Conservation (phyloP, 169 alveolate genomes). For the Plasmodium knowlesi region DNA sequence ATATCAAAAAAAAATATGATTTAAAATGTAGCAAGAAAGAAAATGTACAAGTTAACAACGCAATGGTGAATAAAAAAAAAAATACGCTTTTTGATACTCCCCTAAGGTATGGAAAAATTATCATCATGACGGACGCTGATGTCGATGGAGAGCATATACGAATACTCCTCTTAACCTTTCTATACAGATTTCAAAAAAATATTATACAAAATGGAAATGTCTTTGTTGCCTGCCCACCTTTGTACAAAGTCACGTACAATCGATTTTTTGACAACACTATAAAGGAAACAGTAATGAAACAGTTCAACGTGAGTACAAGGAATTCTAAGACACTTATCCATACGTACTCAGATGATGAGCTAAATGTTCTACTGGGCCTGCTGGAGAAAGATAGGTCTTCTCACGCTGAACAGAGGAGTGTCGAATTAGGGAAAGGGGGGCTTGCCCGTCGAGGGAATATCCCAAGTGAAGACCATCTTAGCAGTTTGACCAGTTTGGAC, state of each 20-base stretch:
- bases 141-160: slow-evolving; percentile 89
- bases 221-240: slow-evolving; percentile 88
- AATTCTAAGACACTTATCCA: slow-evolving; percentile 75
- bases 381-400: slow-evolving; percentile 50
- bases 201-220: slow-evolving; percentile 82
- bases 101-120: slow-evolving; percentile 84
- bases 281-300: slow-evolving; percentile 47
- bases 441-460: neutral
- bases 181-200: slow-evolving; percentile 82
- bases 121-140: slow-evolving; percentile 89
- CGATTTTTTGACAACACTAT: slow-evolving; percentile 37
- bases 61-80: slow-evolving; percentile 35
- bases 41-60: neutral
- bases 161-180: slow-evolving; percentile 81
- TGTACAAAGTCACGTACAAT: slow-evolving; percentile 81
- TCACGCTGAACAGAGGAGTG: neutral
- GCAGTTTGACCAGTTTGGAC: neutral
- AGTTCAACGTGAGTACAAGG: slow-evolving; percentile 77
- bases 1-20: slow-evolving; percentile 38
- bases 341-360: slow-evolving; percentile 58
- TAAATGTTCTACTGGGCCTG: slow-evolving; percentile 32
- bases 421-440: neutral
- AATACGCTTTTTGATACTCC: slow-evolving; percentile 18
- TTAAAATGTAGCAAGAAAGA: neutral
- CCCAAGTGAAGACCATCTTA: neutral